Conservation (phyloP, 805 yeast genomes). For the Lipomyces yamanashiensis region DNA sequence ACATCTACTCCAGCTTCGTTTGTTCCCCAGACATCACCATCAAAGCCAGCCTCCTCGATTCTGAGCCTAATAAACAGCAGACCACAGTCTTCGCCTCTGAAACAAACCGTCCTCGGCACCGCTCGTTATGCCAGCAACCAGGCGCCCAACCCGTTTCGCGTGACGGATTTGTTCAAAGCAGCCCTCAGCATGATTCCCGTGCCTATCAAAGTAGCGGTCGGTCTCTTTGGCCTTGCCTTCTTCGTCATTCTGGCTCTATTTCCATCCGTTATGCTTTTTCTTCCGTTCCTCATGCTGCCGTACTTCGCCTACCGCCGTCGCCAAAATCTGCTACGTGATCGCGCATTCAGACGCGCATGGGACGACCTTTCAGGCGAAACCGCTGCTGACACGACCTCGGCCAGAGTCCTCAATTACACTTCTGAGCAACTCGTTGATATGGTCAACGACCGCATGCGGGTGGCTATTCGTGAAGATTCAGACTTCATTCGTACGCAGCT, state of each 20-base stretch:
- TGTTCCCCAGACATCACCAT: background rate
- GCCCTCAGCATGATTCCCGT: conserved; percentile 19
- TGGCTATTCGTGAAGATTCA: conserved; percentile 22
- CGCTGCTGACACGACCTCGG: conserved; percentile 22
- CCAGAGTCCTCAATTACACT: conserved; percentile 14
- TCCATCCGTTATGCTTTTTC: conserved; percentile 22
- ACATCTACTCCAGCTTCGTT: background rate
- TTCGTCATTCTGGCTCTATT: conserved; percentile 19
- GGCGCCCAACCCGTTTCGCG: background rate
- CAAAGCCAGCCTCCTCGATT: background rate
- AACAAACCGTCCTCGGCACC: background rate
- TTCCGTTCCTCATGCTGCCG: conserved; percentile 23
- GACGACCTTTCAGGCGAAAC: conserved; percentile 19
- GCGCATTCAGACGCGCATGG: conserved; percentile 24
- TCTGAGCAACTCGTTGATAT: conserved; percentile 22
- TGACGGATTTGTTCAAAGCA: background rate
- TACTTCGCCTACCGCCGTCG: conserved; percentile 21
- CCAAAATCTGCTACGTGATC: conserved; percentile 19
- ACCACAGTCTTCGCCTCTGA: background rate
- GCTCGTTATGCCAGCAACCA: conserved; percentile 3
- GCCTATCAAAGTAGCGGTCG: conserved; percentile 22
- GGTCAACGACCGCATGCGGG: conserved; percentile 19
- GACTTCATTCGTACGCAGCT: conserved; percentile 13
- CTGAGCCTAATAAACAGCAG: conserved; percentile 6
- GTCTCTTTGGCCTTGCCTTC: conserved; percentile 19